phyloP scores from a whole-genome alignment of 2,329 filamentous ascomycete genomes.

The Cordyceps militaris region DNA sequence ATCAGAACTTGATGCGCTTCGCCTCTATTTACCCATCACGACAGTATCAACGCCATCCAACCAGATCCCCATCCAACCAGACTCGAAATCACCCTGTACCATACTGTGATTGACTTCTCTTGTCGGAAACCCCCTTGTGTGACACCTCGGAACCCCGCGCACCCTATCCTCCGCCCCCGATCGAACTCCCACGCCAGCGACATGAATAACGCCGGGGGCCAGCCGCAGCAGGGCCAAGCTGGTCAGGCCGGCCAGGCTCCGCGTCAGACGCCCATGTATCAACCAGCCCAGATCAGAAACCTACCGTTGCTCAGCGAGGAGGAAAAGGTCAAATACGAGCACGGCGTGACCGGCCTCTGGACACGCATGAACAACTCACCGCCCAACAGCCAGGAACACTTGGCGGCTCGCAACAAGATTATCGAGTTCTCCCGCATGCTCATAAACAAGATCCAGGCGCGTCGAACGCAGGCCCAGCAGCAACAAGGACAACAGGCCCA shows the following conservation, averaged over 20 bases:
- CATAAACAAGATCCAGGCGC: constrained; percentile 41
- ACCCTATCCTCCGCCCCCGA: not conserved
- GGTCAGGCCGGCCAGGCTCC: constrained; percentile 20
- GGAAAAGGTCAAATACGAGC: constrained; percentile 53
- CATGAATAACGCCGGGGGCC: constrained; percentile 23
- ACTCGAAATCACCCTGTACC: not conserved
- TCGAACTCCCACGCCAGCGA: not conserved
- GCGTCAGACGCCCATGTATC: constrained; percentile 36
- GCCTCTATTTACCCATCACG: not conserved
- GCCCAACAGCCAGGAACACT: constrained; percentile 41
- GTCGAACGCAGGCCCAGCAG: constrained; percentile 29
- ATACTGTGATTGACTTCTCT: not conserved
- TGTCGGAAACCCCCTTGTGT: not conserved
- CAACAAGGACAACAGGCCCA: constrained; percentile 23
- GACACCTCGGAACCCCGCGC: not conserved
- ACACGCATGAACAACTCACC: constrained; percentile 41
- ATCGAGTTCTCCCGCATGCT: constrained; percentile 54
- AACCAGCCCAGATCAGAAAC: constrained; percentile 44
- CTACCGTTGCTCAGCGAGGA: constrained; percentile 44
- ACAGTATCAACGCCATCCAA: not conserved
- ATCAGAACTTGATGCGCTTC: not conserved
- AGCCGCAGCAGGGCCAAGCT: constrained; percentile 19
- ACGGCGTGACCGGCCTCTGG: constrained; percentile 48
- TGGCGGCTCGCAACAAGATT: constrained; percentile 49
- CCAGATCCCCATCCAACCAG: not conserved